phyloP scores from a whole-genome alignment of 2,329 filamentous ascomycete species.

The Penicillium freii region DNA sequence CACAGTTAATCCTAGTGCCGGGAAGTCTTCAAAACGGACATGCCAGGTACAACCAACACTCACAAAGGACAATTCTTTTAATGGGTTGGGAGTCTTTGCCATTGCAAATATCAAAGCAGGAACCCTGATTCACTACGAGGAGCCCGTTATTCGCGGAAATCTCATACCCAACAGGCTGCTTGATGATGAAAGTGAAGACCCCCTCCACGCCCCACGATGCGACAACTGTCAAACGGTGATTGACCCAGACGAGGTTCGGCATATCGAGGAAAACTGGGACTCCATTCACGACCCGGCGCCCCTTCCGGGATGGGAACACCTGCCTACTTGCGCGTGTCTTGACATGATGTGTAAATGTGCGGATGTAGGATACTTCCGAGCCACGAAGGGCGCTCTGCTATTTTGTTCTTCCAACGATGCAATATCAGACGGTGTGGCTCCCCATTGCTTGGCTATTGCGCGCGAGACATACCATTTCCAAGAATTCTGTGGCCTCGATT shows the following conservation, averaged over 20 bases:
- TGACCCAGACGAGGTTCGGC: neutral
- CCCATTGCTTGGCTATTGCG: constrained; percentile 29
- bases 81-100: constrained; percentile 31
- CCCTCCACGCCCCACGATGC: constrained; percentile 16
- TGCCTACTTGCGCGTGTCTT: neutral
- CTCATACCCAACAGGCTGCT: constrained; percentile 19
- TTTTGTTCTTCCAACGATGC: constrained; percentile 15
- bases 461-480: constrained; percentile 30
- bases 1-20: neutral
- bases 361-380: neutral
- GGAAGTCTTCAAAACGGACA: neutral
- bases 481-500: constrained; percentile 31
- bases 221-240: constrained; percentile 30
- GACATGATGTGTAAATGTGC: neutral
- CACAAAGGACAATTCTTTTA: neutral
- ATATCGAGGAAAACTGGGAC: neutral
- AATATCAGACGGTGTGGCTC: neutral
- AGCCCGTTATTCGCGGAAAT: constrained; percentile 38
- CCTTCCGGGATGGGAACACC: neutral
- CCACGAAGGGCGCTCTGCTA: neutral
- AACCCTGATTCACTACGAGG: constrained; percentile 33
- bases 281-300: neutral
- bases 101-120: constrained; percentile 23
- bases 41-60: constrained; percentile 10
- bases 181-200: neutral